A percentile compares a stretch with the other conserved stretches of the same genome.
phyloP scores from a whole-genome alignment of 106 monocot species.

The Gastrodia elata region DNA sequence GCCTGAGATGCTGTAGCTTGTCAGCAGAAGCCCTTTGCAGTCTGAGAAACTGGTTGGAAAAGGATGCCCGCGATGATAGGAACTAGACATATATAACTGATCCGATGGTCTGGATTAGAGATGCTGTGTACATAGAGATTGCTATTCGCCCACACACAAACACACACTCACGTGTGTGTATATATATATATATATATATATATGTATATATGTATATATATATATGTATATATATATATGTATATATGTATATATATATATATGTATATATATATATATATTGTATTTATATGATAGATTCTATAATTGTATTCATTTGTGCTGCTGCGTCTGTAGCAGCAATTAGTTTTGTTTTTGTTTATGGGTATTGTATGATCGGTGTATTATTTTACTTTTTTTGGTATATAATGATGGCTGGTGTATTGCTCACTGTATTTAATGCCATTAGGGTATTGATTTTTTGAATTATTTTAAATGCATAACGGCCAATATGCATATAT shows the following conservation, averaged over 20 bases:
- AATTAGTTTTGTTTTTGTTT: background rate
- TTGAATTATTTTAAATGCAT: too few species aligned
- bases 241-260: too few species aligned
- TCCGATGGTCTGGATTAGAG: background rate
- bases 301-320: background rate
- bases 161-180: too few species aligned
- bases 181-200: too few species aligned
- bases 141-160: too few species aligned
- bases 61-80: background rate
- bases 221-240: too few species aligned
- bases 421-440: background rate
- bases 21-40: conserved; percentile 43
- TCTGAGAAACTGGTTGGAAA: conserved; percentile 29
- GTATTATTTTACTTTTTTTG: background rate
- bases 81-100: background rate
- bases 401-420: background rate
- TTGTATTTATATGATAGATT: background rate
- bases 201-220: too few species aligned
- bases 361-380: background rate
- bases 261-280: too few species aligned
- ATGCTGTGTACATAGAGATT: background rate
- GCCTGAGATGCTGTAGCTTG: conserved; percentile 34
- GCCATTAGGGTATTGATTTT: background rate
- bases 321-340: background rate
- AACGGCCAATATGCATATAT: too few species aligned